Conservation (phyloP, 345 rosid species). For the Physaria fendleri region DNA sequence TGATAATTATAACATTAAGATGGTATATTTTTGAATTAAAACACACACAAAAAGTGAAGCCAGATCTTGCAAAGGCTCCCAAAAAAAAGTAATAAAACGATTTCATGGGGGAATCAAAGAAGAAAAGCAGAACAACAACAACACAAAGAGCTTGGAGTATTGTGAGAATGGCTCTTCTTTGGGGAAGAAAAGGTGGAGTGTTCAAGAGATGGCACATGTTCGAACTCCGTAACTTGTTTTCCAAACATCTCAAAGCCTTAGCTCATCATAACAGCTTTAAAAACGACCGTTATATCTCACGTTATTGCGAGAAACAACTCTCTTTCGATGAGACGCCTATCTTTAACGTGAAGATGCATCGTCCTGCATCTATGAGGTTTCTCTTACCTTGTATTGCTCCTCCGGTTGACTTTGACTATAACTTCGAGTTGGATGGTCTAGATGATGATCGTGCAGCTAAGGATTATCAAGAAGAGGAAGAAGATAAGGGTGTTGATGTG, state of each 20-base stretch:
- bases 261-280: slow-evolving; percentile 14
- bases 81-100: neutral
- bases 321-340: slow-evolving; percentile 80
- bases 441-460: slow-evolving; percentile 14
- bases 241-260: slow-evolving; percentile 49
- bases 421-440: slow-evolving; percentile 32
- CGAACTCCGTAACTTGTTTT: slow-evolving; percentile 44
- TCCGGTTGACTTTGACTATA: slow-evolving; percentile 53
- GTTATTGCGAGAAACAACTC: slow-evolving; percentile 58
- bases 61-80: neutral
- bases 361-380: slow-evolving; percentile 58
- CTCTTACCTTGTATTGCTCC: slow-evolving; percentile 73
- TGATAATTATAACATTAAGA: neutral
- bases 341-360: slow-evolving; percentile 51
- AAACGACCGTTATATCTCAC: slow-evolving; percentile 18
- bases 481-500: slow-evolving; percentile 64
- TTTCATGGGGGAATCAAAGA: slow-evolving; percentile 31
- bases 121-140: slow-evolving; percentile 20
- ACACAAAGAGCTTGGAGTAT: slow-evolving; percentile 45
- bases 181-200: slow-evolving; percentile 72
- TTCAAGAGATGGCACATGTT: slow-evolving; percentile 47
- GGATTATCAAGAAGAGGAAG: slow-evolving; percentile 20
- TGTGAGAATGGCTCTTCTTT: slow-evolving; percentile 51
- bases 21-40: neutral
- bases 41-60: neutral